Evolutionary conservation across 257 asterid genomes (phyloP).

Genomic region (Pogostemon cablin): DNA sequence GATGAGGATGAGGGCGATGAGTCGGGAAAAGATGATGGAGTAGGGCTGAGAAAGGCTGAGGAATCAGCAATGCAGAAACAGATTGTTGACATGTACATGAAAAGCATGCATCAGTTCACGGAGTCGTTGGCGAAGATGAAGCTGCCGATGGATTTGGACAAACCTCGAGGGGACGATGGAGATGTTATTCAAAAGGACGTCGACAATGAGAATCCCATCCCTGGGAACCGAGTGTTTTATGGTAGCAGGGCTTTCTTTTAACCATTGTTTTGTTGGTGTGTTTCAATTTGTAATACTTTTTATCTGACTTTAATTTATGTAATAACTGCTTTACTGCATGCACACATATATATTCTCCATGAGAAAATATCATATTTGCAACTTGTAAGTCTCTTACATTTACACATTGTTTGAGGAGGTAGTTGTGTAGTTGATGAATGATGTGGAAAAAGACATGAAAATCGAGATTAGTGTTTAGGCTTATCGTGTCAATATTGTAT

Average conservation of each 20-base stretch:
- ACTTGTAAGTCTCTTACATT: too few species aligned
- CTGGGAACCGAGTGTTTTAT: slow-evolving; percentile 54
- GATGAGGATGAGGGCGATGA: slow-evolving; percentile 24
- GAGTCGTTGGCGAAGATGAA: slow-evolving; percentile 74
- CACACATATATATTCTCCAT: too few species aligned
- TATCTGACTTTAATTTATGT: not conserved
- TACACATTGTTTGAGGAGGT: too few species aligned
- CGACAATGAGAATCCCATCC: slow-evolving; percentile 40
- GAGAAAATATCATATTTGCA: too few species aligned
- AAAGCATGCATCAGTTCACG: slow-evolving; percentile 79
- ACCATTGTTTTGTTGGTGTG: not conserved
- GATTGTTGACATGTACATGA: slow-evolving; percentile 78
- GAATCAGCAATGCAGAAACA: slow-evolving; percentile 69
- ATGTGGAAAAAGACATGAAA: too few species aligned
- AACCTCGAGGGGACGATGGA: slow-evolving; percentile 29
- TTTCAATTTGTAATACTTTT: not conserved
- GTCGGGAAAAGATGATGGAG: slow-evolving; percentile 31
- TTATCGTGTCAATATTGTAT: too few species aligned
- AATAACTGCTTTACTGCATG: not conserved
- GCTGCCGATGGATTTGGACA: slow-evolving; percentile 64
- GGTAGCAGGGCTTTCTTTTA: slow-evolving; percentile 87
- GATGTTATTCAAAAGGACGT: slow-evolving; percentile 34
- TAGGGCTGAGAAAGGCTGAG: slow-evolving; percentile 44
- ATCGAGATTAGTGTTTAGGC: too few species aligned
- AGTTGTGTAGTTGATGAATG: too few species aligned